These are phyloP conservation scores for Cryptosporidium baileyi DNA, from an alignment of 169 alveolate genomes.

Conservation along the genomic window DNA sequence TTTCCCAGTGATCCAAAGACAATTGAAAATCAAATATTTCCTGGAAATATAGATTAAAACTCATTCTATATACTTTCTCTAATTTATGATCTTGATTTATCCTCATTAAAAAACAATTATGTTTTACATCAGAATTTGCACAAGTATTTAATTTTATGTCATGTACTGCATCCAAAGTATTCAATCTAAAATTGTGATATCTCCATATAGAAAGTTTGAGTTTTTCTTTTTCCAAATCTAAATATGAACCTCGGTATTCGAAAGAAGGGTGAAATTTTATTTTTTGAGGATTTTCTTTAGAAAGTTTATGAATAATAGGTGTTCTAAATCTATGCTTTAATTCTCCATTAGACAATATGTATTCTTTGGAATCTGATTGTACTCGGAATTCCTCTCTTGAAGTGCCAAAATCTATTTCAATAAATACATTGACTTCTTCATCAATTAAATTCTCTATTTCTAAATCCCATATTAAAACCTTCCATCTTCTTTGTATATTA, in stretches of 20 bases:
- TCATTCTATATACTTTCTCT: slow-evolving; percentile 21
- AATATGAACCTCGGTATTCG: slow-evolving; percentile 83
- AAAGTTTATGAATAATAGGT: slow-evolving; percentile 80
- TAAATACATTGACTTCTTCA: slow-evolving; percentile 25
- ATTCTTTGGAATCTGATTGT: slow-evolving; percentile 44
- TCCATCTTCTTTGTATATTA: slow-evolving; percentile 60
- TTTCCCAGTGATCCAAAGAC: slow-evolving; percentile 42
- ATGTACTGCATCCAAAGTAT: slow-evolving; percentile 80
- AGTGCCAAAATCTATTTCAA: slow-evolving; percentile 64
- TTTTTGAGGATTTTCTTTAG: slow-evolving; percentile 76
- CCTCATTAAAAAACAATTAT: slow-evolving; percentile 10
- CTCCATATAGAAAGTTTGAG: slow-evolving; percentile 82
- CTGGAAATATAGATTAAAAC: slow-evolving; percentile 62
- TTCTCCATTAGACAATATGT: slow-evolving; percentile 78
- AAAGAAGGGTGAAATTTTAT: slow-evolving; percentile 80
- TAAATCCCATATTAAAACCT: slow-evolving; percentile 47
- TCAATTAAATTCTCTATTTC: slow-evolving; percentile 25
- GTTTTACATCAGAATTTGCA: slow-evolving; percentile 51
- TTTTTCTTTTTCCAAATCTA: slow-evolving; percentile 83
- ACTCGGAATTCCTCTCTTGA: slow-evolving; percentile 67
- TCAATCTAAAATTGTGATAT: slow-evolving; percentile 78
- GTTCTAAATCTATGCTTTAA: slow-evolving; percentile 80
- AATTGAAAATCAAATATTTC: slow-evolving; percentile 71
- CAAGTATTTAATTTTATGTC: slow-evolving; percentile 69
- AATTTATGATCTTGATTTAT: not conserved